Percentiles rank a stretch among this genome's conserved stretches.
phyloP scores from a whole-genome alignment of 2,329 filamentous ascomycete genomes.

The Colletotrichum tropicicola region DNA sequence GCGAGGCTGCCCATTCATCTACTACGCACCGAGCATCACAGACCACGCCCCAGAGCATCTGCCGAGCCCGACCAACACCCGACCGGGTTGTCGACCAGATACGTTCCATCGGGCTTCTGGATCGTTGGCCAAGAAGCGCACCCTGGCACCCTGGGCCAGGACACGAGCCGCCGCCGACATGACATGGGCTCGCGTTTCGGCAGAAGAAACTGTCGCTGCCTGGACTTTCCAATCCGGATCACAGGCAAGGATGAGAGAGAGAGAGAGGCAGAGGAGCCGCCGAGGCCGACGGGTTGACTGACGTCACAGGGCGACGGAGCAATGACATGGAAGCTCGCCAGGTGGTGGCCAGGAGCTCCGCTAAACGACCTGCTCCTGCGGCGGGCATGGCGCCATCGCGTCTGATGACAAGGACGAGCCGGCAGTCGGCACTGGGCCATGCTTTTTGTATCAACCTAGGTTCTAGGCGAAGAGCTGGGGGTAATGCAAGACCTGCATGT shows the following conservation, averaged over 20 bases:
- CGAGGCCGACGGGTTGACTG: background rate
- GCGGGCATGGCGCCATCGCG: conserved; percentile 9
- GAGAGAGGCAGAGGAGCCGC: background rate
- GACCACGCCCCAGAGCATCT: too few relatives aligned
- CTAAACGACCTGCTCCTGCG: background rate
- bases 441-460: background rate
- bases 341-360: background rate
- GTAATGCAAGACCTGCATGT: background rate
- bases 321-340: background rate
- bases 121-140: background rate
- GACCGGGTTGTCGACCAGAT: background rate
- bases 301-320: background rate
- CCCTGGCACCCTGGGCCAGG: too few relatives aligned
- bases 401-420: conserved; percentile 7
- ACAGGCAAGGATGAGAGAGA: background rate
- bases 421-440: conserved; percentile 19
- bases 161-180: too few relatives aligned
- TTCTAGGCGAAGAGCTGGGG: too few relatives aligned
- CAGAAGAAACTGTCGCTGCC: background rate
- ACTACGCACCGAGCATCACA: too few relatives aligned
- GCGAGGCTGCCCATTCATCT: too few relatives aligned
- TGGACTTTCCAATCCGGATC: background rate
- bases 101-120: background rate
- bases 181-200: background rate
- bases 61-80: background rate